These are phyloP conservation scores for Fusarium compactum DNA, from an alignment of 2,329 filamentous ascomycete genomes.

Conservation along the genomic window DNA sequence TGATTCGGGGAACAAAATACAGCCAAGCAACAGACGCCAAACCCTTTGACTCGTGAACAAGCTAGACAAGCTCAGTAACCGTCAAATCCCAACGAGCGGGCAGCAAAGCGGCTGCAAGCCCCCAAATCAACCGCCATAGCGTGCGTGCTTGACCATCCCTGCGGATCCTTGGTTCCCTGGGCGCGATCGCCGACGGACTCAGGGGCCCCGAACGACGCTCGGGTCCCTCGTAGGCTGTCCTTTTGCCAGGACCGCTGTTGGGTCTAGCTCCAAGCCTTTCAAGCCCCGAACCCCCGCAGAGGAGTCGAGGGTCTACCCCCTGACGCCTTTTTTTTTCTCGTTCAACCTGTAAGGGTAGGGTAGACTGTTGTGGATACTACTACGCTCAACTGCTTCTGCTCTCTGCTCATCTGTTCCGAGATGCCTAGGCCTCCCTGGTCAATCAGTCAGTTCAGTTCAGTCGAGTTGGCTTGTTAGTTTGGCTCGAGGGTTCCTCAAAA, in stretches of 20 bases:
- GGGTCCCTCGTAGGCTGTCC: constrained; percentile 31
- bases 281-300: constrained; percentile 45
- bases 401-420: constrained; percentile 42
- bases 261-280: constrained; percentile 46
- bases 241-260: constrained; percentile 45
- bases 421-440: constrained; percentile 33
- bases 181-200: constrained; percentile 46
- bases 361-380: constrained; percentile 28
- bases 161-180: constrained; percentile 39
- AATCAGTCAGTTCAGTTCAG: constrained; percentile 40
- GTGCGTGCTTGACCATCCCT: constrained; percentile 26
- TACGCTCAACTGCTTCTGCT: constrained; percentile 18
- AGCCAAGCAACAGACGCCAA: constrained; percentile 11
- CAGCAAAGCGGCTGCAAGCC: background rate
- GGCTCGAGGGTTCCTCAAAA: constrained; percentile 42
- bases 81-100: constrained; percentile 16
- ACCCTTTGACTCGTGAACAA: constrained; percentile 27
- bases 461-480: constrained; percentile 33
- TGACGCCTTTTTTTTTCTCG: constrained; percentile 46
- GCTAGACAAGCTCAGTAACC: constrained; percentile 28
- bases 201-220: constrained; percentile 48
- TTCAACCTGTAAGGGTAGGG: constrained; percentile 29
- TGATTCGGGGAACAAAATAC: constrained; percentile 6
- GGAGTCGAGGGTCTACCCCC: constrained; percentile 45
- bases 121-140: constrained; percentile 8